These are phyloP conservation scores for Colletotrichum gigasporum DNA, from an alignment of 2,329 filamentous ascomycete species.

Conservation along the genomic window DNA sequence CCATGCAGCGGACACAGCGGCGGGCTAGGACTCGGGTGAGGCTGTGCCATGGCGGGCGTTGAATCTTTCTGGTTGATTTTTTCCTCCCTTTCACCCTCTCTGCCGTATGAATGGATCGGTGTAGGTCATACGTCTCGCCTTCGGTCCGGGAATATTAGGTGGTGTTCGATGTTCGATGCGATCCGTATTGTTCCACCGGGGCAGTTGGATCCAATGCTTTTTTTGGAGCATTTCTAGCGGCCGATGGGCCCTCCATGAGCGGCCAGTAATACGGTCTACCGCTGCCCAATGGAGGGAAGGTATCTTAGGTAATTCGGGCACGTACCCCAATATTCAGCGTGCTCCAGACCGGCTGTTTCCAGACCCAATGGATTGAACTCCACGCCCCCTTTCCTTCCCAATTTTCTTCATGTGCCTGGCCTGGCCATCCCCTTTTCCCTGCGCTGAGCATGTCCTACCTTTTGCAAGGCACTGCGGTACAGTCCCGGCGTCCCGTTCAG, in stretches of 20 bases:
- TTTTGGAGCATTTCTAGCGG: slow-evolving; percentile 21
- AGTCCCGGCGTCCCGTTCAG: slow-evolving; percentile 5
- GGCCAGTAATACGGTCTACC: too few relatives aligned
- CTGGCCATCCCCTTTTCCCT: too few relatives aligned
- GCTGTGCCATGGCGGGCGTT: slow-evolving; percentile 6
- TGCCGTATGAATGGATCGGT: too few relatives aligned
- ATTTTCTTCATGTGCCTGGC: background rate
- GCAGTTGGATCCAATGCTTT: slow-evolving; percentile 5
- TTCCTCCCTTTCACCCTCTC: background rate
- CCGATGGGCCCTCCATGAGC: slow-evolving; percentile 14
- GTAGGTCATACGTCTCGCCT: background rate
- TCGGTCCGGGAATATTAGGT: background rate
- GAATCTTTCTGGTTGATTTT: background rate
- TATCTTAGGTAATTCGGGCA: too few relatives aligned
- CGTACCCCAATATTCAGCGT: background rate
- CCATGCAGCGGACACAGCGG: too few relatives aligned
- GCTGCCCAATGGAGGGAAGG: too few relatives aligned
- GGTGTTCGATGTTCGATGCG: background rate
- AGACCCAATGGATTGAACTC: background rate
- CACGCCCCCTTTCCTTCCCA: background rate
- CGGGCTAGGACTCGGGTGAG: background rate
- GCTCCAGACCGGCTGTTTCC: slow-evolving; percentile 10
- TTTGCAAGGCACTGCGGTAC: too few relatives aligned
- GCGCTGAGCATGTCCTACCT: too few relatives aligned
- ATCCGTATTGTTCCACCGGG: background rate